These are phyloP conservation scores for Coprinopsis sp. DNA, from an alignment of 768 basidiomycete species.

Conservation along the genomic window DNA sequence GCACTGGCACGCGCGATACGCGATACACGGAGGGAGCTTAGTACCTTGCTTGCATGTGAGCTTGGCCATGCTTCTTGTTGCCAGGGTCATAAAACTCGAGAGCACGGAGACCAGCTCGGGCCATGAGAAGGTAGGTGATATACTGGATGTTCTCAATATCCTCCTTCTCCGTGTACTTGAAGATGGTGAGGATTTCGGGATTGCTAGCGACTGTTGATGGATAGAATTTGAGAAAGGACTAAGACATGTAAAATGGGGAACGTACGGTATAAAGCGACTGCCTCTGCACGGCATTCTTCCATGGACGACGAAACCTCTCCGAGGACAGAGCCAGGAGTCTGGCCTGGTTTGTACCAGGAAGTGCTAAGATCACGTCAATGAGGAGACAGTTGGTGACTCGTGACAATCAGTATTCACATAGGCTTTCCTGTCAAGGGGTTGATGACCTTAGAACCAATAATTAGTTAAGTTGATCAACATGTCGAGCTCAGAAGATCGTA, in stretches of 20 bases:
- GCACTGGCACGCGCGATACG: conserved; percentile 6
- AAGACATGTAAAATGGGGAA: conserved; percentile 7
- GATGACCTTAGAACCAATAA: conserved; percentile 45
- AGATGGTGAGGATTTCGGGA: conserved; percentile 70
- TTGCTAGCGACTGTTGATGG: conserved; percentile 61
- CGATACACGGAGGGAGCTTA: too few relatives aligned
- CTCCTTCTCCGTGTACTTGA: conserved; percentile 68
- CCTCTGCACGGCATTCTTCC: conserved; percentile 92
- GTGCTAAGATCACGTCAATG: conserved; percentile 36
- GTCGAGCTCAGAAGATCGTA: conserved; percentile 12
- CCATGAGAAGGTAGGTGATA: conserved; percentile 81
- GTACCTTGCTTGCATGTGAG: conserved; percentile 87
- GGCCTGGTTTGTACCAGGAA: conserved; percentile 87
- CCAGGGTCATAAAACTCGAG: conserved; percentile 81
- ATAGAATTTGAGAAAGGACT: conserved; percentile 9
- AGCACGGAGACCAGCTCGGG: conserved; percentile 73
- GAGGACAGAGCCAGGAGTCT: conserved; percentile 76
- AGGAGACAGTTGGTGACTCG: not conserved
- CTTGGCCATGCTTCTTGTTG: conserved; percentile 81
- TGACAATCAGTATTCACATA: conserved; percentile 41
- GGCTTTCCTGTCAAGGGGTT: conserved; percentile 78
- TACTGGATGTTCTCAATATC: conserved; percentile 77
- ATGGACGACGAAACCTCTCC: conserved; percentile 87
- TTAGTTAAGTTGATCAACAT: not conserved
- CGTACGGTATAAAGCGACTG: conserved; percentile 77